Evolutionary conservation across 805 yeast genomes (phyloP).

Genomic region (Candida endomychidarum): DNA sequence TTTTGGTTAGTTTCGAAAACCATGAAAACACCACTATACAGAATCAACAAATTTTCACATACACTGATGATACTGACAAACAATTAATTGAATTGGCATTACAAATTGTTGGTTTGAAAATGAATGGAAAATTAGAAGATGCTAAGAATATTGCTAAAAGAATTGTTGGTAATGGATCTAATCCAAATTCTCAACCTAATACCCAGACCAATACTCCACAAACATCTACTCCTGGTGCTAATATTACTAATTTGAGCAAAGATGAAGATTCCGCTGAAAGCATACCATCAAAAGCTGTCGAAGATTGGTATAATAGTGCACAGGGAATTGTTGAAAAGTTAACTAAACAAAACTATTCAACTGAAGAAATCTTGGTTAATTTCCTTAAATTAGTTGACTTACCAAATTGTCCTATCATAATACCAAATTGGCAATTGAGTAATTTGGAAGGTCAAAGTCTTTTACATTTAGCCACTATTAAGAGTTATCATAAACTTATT

Average conservation of each 20-base stretch:
- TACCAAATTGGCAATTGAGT: slow-evolving; percentile 78
- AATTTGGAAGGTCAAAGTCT: slow-evolving; percentile 84
- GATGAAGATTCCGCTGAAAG: too few relatives aligned
- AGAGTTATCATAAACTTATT: slow-evolving; percentile 65
- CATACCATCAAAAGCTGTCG: slow-evolving; percentile 15
- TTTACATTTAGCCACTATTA: slow-evolving; percentile 79
- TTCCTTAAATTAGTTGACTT: slow-evolving; percentile 60
- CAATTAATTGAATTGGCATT: slow-evolving; percentile 92
- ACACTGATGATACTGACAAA: slow-evolving; percentile 91
- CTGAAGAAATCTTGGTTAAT: slow-evolving; percentile 50
- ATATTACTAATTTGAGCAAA: slow-evolving; percentile 6
- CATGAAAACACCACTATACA: slow-evolving; percentile 36
- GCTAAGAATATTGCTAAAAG: slow-evolving; percentile 91
- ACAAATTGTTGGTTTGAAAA: slow-evolving; percentile 93
- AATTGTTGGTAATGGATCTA: slow-evolving; percentile 62
- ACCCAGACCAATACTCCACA: slow-evolving; percentile 9
- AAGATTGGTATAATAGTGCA: slow-evolving; percentile 52
- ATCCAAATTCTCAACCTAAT: slow-evolving; percentile 24
- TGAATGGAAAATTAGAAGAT: slow-evolving; percentile 94
- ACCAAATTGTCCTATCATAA: slow-evolving; percentile 59
- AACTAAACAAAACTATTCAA: slow-evolving; percentile 43
- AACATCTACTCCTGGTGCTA: slow-evolving; percentile 9
- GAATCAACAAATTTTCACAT: slow-evolving; percentile 73
- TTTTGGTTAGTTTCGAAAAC: slow-evolving; percentile 76
- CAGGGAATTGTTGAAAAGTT: slow-evolving; percentile 50